These are phyloP conservation scores for Filobasidium uniguttulatum DNA, from an alignment of 1,284 basidiomycete genomes.

Conservation along the genomic window DNA sequence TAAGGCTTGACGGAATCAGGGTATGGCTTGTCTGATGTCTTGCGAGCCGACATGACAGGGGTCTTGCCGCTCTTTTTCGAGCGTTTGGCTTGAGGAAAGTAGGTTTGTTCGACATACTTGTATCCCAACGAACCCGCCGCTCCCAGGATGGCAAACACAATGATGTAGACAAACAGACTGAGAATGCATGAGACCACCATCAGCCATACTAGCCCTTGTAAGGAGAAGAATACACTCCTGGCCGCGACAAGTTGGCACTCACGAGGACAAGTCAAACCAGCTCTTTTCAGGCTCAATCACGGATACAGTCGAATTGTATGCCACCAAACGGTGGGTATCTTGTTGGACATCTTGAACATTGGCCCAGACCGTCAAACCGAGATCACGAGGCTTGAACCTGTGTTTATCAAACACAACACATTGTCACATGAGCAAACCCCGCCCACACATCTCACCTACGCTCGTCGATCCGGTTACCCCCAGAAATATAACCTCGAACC, in stretches of 20 bases:
- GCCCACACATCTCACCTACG: too few species aligned
- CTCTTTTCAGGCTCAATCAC: conserved; percentile 68
- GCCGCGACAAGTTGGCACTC: conserved; percentile 25
- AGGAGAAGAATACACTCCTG: background rate
- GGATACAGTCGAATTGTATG: conserved; percentile 64
- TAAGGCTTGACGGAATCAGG: conserved; percentile 55
- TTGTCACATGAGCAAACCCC: too few species aligned
- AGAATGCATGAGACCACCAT: background rate
- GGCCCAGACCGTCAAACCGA: conserved; percentile 63
- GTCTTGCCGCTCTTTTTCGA: conserved; percentile 30
- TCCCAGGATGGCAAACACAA: conserved; percentile 52
- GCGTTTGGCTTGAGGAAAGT: conserved; percentile 32
- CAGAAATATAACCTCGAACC: background rate
- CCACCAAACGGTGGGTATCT: conserved; percentile 46
- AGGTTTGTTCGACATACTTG: conserved; percentile 47
- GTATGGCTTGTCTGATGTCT: conserved; percentile 41
- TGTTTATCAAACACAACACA: background rate
- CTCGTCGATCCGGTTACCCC: too few species aligned
- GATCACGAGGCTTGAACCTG: conserved; percentile 50
- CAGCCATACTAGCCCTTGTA: background rate
- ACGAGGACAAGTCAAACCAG: conserved; percentile 70
- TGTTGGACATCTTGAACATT: conserved; percentile 46
- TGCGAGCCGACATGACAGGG: conserved; percentile 27
- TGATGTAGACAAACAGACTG: conserved; percentile 61
- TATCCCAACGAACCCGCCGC: conserved; percentile 57